Conservation (phyloP, 1,284 basidiomycete genomes). For the Ustilago hordei region DNA sequence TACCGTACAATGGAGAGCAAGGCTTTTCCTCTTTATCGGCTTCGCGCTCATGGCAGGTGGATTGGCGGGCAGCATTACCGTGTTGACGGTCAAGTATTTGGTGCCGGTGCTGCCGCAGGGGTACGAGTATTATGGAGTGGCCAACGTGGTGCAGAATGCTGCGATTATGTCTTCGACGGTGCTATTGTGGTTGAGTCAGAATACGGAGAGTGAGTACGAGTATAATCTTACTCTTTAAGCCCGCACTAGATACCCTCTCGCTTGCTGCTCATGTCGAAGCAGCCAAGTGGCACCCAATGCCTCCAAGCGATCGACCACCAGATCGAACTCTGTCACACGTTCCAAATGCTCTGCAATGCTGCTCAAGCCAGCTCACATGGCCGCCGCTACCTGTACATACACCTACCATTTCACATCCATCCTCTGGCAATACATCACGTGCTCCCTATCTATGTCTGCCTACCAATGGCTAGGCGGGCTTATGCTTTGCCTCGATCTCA, state of each 20-base stretch:
- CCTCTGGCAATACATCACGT: no score
- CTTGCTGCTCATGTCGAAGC: no score
- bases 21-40: constrained; percentile 90
- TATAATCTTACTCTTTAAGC: constrained; percentile 82
- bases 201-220: constrained; percentile 83
- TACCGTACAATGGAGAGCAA: constrained; percentile 83
- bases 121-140: constrained; percentile 90
- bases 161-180: constrained; percentile 90
- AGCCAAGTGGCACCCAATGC: no score
- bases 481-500: no score
- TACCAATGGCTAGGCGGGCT: no score
- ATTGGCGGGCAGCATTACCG: constrained; percentile 87
- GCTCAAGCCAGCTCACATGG: background rate
- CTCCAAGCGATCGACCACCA: no score
- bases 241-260: background rate
- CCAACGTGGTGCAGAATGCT: constrained; percentile 91
- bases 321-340: no score
- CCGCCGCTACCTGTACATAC: background rate
- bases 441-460: no score
- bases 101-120: constrained; percentile 79
- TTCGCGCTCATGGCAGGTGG: constrained; percentile 97
- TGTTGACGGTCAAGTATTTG: constrained; percentile 92
- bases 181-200: constrained; percentile 88
- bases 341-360: no score
- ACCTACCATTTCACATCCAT: background rate